Percentiles rank a stretch among this genome's conserved stretches.
phyloP scores from a whole-genome alignment of 331 rosid species.

The Quercus lobata region DNA sequence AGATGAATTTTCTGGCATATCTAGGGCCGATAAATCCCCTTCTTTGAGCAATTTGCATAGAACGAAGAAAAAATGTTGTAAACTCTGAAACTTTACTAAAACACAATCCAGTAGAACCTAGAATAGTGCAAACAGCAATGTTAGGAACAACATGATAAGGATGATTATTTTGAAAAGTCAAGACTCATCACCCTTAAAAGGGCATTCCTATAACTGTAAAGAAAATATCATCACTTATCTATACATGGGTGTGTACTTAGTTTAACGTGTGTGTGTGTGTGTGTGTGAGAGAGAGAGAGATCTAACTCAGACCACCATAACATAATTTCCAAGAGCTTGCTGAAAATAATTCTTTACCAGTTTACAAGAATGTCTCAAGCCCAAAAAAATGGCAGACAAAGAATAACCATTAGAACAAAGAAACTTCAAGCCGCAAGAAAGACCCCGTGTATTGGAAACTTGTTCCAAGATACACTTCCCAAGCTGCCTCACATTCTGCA shows the following conservation, averaged over 20 bases:
- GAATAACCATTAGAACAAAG: conserved; percentile 65
- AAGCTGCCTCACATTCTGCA: conserved; percentile 79
- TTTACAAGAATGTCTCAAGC: conserved; percentile 86
- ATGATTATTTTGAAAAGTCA: not conserved
- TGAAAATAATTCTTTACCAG: conserved; percentile 53
- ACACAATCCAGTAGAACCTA: conserved; percentile 78
- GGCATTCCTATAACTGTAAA: not conserved
- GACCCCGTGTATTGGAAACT: conserved; percentile 78
- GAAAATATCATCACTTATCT: conserved; percentile 7
- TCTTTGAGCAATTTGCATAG: conserved; percentile 74
- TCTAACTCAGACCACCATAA: conserved; percentile 9
- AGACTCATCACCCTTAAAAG: not conserved
- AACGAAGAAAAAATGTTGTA: conserved; percentile 91
- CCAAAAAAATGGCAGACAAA: conserved; percentile 53
- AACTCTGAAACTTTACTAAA: conserved; percentile 60
- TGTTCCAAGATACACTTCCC: conserved; percentile 90
- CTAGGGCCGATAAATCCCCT: conserved; percentile 37
- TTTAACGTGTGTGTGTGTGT: too few relatives aligned
- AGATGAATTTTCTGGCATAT: conserved; percentile 25
- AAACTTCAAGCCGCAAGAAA: conserved; percentile 79
- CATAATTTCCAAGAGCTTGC: conserved; percentile 12
- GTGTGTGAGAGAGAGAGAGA: not conserved
- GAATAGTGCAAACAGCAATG: conserved; percentile 21
- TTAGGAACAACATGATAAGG: not conserved
- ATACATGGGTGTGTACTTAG: too few relatives aligned